Percentiles rank a stretch among this genome's conserved stretches.
Evolutionary conservation across 345 rosid species (phyloP).

Genomic region (Noccaea bulbosa): DNA sequence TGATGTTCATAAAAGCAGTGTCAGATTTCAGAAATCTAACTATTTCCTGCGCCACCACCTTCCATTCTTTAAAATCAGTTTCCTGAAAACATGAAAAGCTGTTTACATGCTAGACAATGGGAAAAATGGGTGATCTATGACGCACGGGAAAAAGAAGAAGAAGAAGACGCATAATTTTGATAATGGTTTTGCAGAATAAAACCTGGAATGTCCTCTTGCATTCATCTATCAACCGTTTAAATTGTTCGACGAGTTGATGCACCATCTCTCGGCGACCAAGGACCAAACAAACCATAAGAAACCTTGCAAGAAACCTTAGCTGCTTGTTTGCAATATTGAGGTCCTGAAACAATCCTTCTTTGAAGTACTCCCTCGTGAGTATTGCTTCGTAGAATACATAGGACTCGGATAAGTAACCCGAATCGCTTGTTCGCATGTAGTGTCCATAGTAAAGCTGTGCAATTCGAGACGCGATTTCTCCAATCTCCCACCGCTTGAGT

Average conservation of each 20-base stretch:
- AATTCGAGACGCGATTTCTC: slow-evolving; percentile 93
- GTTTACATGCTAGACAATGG: neutral
- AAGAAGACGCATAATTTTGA: slow-evolving; percentile 13
- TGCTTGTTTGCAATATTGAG: slow-evolving; percentile 88
- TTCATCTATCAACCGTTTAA: slow-evolving; percentile 82
- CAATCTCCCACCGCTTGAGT: slow-evolving; percentile 96
- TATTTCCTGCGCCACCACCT: slow-evolving; percentile 93
- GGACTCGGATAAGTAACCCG: slow-evolving; percentile 75
- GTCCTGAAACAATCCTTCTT: slow-evolving; percentile 82
- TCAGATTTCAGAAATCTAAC: slow-evolving; percentile 94
- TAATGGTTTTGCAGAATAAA: slow-evolving; percentile 1
- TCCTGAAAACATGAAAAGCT: slow-evolving; percentile 60
- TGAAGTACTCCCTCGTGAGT: slow-evolving; percentile 81
- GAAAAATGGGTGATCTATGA: neutral
- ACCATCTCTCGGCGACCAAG: slow-evolving; percentile 79
- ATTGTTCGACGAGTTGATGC: slow-evolving; percentile 79
- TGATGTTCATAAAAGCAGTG: slow-evolving; percentile 88
- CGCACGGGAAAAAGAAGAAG: neutral
- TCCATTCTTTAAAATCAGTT: slow-evolving; percentile 95
- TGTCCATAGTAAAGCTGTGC: slow-evolving; percentile 95
- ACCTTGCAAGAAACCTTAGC: slow-evolving; percentile 86
- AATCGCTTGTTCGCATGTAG: slow-evolving; percentile 90
- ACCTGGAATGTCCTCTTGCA: slow-evolving; percentile 94
- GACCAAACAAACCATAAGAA: slow-evolving; percentile 90
- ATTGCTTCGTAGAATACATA: slow-evolving; percentile 91